phyloP scores from a whole-genome alignment of 2,329 filamentous ascomycete genomes.

The Venturia pyrina region DNA sequence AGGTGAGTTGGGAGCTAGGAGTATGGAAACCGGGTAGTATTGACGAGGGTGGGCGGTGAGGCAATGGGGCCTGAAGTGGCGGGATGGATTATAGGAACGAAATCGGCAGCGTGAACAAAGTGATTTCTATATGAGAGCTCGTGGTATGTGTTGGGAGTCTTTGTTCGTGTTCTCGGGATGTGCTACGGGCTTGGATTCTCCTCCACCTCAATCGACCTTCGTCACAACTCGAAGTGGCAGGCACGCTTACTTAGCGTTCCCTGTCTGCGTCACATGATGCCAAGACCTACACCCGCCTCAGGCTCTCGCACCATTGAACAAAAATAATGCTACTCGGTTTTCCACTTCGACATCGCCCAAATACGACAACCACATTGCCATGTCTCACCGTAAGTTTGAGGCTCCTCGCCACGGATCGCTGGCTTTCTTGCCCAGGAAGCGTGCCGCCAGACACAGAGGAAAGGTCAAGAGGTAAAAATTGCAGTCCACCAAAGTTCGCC shows the following conservation, averaged over 20 bases:
- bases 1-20: neutral
- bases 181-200: neutral
- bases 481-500: neutral
- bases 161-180: conserved; percentile 1
- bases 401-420: conserved; percentile 85
- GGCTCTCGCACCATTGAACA: too few species aligned
- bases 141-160: neutral
- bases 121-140: neutral
- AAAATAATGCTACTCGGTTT: too few species aligned
- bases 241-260: neutral
- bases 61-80: neutral
- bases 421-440: conserved; percentile 57
- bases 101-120: neutral
- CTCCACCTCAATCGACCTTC: neutral
- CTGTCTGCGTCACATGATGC: neutral
- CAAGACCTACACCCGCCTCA: too few species aligned
- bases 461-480: conserved; percentile 94
- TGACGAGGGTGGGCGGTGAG: conserved; percentile 1
- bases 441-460: conserved; percentile 85
- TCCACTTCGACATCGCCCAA: neutral
- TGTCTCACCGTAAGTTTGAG: conserved; percentile 62
- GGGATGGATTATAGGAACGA: neutral
- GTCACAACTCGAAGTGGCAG: neutral
- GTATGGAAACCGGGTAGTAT: neutral
- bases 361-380: conserved; percentile 25